These are phyloP conservation scores for Paspalum vaginatum DNA, from an alignment of 176 grass and related monocot species.

Conservation along the genomic window DNA sequence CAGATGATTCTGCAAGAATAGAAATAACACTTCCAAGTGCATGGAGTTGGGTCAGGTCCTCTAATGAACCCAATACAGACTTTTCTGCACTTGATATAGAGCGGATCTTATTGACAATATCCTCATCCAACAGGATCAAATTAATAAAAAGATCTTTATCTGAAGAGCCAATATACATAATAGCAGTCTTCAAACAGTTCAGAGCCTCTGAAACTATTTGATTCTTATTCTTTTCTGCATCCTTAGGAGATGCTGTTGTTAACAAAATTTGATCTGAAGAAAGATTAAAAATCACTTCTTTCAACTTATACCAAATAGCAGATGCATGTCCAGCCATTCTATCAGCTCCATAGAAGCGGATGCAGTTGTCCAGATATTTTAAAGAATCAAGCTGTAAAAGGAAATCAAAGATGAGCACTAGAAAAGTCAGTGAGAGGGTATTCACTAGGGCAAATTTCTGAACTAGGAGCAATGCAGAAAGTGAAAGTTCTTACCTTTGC, in stretches of 20 bases:
- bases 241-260: constrained; percentile 44
- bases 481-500: constrained; percentile 72
- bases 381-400: constrained; percentile 89
- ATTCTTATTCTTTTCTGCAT: constrained; percentile 57
- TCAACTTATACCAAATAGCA: constrained; percentile 75
- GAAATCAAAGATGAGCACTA: constrained; percentile 36
- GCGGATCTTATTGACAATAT: constrained; percentile 65
- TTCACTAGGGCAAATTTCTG: constrained; percentile 35
- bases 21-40: constrained; percentile 74
- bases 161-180: constrained; percentile 55
- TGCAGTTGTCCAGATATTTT: constrained; percentile 88
- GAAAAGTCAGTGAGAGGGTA: constrained; percentile 1
- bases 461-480: constrained; percentile 40
- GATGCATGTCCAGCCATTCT: constrained; percentile 74
- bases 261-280: constrained; percentile 47
- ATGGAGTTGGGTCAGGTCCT: constrained; percentile 56
- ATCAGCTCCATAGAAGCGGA: constrained; percentile 77
- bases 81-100: constrained; percentile 50
- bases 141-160: constrained; percentile 72
- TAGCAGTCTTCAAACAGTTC: constrained; percentile 70
- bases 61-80: constrained; percentile 35
- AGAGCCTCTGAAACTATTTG: constrained; percentile 78
- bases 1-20: constrained; percentile 65
- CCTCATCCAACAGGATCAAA: constrained; percentile 80
- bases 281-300: constrained; percentile 78